A percentile compares a stretch with the other conserved stretches of the same genome.
These are phyloP conservation scores for Chrysosporium queenslandicum DNA, from an alignment of 2,329 filamentous ascomycete species.

Conservation along the genomic window DNA sequence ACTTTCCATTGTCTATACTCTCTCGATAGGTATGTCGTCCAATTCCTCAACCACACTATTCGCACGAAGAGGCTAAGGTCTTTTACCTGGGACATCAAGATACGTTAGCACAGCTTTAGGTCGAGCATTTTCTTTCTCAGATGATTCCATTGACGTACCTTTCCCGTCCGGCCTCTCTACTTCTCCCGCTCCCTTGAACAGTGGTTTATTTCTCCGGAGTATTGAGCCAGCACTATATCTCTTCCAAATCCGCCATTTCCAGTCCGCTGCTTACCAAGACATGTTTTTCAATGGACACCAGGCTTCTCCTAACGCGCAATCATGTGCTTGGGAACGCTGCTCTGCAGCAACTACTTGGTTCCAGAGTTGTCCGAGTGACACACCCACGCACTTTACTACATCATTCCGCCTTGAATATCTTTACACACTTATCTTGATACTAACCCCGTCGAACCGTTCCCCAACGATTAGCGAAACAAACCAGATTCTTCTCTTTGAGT, in stretches of 20 bases:
- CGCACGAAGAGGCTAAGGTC: not conserved
- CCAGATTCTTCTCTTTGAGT: conserved; percentile 73
- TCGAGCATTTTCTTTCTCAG: conserved; percentile 84
- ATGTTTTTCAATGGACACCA: conserved; percentile 69
- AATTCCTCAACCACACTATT: not conserved
- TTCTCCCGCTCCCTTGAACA: conserved; percentile 36
- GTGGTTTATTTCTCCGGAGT: conserved; percentile 43
- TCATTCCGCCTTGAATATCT: conserved; percentile 80
- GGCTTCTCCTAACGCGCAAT: conserved; percentile 56
- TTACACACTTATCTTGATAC: conserved; percentile 83
- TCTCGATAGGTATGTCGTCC: conserved; percentile 59
- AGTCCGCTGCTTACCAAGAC: conserved; percentile 83
- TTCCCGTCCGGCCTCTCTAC: conserved; percentile 49
- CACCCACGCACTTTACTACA: conserved; percentile 56
- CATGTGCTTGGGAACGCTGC: conserved; percentile 33
- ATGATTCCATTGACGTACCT: conserved; percentile 74
- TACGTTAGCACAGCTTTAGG: conserved; percentile 82
- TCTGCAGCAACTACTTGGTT: conserved; percentile 65
- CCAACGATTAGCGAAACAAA: conserved; percentile 63
- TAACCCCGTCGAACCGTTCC: conserved; percentile 67
- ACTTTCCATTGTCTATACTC: conserved; percentile 88
- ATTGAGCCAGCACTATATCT: conserved; percentile 65
- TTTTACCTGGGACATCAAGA: conserved; percentile 35
- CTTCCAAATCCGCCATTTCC: conserved; percentile 71
- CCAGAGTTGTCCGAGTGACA: conserved; percentile 57